Conservation (phyloP, 106 monocot species). For the Dioscorea zingiberensis region DNA sequence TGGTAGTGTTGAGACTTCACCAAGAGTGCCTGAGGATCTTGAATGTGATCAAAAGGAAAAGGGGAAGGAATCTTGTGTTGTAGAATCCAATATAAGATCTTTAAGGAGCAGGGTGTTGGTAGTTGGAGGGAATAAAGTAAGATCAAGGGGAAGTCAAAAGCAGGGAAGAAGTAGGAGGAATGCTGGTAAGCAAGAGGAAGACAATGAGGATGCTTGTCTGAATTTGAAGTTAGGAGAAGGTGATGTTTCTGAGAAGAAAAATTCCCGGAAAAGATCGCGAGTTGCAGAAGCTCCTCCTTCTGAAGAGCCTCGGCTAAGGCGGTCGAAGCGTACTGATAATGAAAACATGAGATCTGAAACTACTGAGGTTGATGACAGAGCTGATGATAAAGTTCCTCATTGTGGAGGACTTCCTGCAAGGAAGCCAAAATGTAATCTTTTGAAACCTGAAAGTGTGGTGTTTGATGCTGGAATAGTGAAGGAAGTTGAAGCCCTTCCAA, state of each 20-base stretch:
- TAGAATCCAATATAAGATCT: not conserved
- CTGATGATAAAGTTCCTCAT: not conserved
- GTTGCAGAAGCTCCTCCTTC: not conserved
- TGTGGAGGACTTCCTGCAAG: slow-evolving; percentile 3
- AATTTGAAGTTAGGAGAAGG: not conserved
- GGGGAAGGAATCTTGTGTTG: not conserved
- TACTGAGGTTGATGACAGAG: too few species aligned
- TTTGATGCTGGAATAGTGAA: not conserved
- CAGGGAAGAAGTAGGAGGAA: not conserved
- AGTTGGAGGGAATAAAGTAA: not conserved
- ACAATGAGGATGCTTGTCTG: not conserved
- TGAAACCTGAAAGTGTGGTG: not conserved
- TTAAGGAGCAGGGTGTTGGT: slow-evolving; percentile 20
- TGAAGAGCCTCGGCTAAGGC: too few species aligned
- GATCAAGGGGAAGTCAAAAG: not conserved
- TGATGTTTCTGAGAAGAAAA: not conserved
- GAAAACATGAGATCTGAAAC: too few species aligned
- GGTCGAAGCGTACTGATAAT: too few species aligned
- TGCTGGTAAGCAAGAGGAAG: not conserved
- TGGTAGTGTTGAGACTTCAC: too few species aligned
- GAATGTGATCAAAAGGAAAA: not conserved
- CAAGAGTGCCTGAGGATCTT: not conserved
- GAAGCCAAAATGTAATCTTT: slow-evolving; percentile 1
- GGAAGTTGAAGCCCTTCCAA: not conserved
- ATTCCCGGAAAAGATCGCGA: not conserved